phyloP scores from a whole-genome alignment of 2,329 filamentous ascomycete genomes.

The Capronia coronata region DNA sequence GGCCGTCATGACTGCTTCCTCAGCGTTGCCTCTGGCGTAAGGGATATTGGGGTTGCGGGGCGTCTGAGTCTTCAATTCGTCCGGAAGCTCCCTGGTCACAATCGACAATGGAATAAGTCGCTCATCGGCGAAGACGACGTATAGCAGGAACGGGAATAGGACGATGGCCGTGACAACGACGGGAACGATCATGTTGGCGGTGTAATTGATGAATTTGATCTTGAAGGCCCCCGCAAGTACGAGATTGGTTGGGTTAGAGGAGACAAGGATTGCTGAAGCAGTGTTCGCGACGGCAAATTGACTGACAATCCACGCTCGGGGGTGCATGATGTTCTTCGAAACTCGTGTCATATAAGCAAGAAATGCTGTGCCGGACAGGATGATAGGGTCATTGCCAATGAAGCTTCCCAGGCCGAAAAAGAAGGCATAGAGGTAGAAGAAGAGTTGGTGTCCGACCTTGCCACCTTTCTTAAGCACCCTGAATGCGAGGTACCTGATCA shows the following conservation, averaged over 20 bases:
- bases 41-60: constrained; percentile 70
- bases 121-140: constrained; percentile 60
- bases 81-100: constrained; percentile 60
- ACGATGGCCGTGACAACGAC: constrained; percentile 61
- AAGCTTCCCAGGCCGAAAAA: constrained; percentile 63
- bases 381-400: constrained; percentile 70
- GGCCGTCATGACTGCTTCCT: constrained; percentile 40
- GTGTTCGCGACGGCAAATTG: constrained; percentile 64
- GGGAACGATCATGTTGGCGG: constrained; percentile 70
- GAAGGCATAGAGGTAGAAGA: constrained; percentile 67
- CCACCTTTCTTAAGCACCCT: constrained; percentile 63
- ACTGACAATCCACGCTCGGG: constrained; percentile 65
- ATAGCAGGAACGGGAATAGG: constrained; percentile 63
- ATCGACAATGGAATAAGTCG: constrained; percentile 60
- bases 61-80: constrained; percentile 48
- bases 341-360: constrained; percentile 71
- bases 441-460: constrained; percentile 59
- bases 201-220: constrained; percentile 67
- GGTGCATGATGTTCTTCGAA: constrained; percentile 64
- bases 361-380: constrained; percentile 67
- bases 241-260: constrained; percentile 70
- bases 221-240: constrained; percentile 66
- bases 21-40: constrained; percentile 49
- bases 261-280: constrained; percentile 66
- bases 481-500: constrained; percentile 65